Percentiles rank a stretch among this genome's conserved stretches.
Conservation (phyloP, 345 rosid genomes). For the Adansonia digitata region DNA sequence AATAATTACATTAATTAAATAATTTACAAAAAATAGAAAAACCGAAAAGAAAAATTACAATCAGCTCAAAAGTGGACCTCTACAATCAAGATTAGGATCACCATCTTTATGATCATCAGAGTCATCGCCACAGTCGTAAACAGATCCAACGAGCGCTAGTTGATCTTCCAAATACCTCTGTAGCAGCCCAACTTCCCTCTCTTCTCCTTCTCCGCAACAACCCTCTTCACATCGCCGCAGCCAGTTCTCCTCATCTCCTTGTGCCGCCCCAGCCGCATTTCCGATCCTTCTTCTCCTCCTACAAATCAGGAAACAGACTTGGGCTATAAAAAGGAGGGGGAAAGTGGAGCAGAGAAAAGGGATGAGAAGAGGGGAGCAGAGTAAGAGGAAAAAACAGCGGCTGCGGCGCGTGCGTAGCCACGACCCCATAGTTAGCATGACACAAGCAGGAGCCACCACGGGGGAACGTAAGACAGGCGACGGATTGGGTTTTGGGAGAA, state of each 20-base stretch:
- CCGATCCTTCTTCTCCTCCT: constrained; percentile 17
- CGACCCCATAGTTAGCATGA: constrained; percentile 41
- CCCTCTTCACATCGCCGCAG: constrained; percentile 57
- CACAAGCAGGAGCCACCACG: constrained; percentile 9
- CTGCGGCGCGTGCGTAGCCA: constrained; percentile 45
- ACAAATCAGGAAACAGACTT: constrained; percentile 37
- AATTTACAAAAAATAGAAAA: not conserved
- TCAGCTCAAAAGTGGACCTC: constrained; percentile 43
- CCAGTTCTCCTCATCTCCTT: constrained; percentile 28
- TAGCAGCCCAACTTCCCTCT: constrained; percentile 35
- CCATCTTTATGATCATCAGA: not conserved
- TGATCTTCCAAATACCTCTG: constrained; percentile 72
- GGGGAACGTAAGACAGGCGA: not conserved
- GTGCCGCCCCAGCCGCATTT: constrained; percentile 4
- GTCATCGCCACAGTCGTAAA: constrained; percentile 45
- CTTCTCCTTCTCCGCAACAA: constrained; percentile 29
- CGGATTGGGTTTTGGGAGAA: not conserved
- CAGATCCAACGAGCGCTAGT: constrained; percentile 43
- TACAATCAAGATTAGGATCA: constrained; percentile 20
- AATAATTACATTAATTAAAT: not conserved
- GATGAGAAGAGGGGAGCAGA: constrained; percentile 57
- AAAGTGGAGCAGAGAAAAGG: constrained; percentile 47
- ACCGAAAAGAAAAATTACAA: not conserved
- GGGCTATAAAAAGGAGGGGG: constrained; percentile 46
- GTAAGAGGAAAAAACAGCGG: constrained; percentile 38